Conservation (phyloP, 2,329 filamentous ascomycete genomes). For the Alternaria sp. region DNA sequence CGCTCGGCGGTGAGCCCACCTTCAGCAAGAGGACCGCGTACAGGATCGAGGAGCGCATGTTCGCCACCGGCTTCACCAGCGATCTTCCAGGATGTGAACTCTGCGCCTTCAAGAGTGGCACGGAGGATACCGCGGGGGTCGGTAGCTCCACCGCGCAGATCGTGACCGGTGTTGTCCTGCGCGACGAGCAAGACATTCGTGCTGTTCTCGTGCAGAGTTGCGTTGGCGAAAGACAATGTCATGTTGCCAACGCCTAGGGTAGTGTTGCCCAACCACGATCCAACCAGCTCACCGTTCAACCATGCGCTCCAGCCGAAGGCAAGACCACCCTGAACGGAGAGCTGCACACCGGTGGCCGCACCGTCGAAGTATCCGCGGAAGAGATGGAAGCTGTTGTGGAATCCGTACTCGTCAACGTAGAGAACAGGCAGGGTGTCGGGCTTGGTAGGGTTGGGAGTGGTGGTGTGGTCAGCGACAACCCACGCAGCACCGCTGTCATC, state of each 20-base stretch:
- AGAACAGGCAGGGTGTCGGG: conserved; percentile 50
- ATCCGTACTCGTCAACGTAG: conserved; percentile 52
- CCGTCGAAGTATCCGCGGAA: conserved; percentile 52
- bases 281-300: conserved; percentile 64
- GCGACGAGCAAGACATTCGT: conserved; percentile 62
- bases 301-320: conserved; percentile 65
- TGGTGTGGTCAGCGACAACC: conserved; percentile 48
- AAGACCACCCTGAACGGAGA: conserved; percentile 61
- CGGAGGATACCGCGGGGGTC: conserved; percentile 61
- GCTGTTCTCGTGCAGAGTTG: conserved; percentile 49
- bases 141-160: conserved; percentile 57
- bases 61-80: conserved; percentile 64
- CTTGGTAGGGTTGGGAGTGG: conserved; percentile 48
- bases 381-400: conserved; percentile 51
- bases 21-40: conserved; percentile 64
- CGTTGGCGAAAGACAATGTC: conserved; percentile 60
- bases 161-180: conserved; percentile 67
- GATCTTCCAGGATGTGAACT: conserved; percentile 64
- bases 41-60: conserved; percentile 57
- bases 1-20: conserved; percentile 66
- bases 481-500: conserved; percentile 53
- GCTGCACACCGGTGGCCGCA: conserved; percentile 52
- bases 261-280: conserved; percentile 61
- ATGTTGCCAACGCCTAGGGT: conserved; percentile 45
- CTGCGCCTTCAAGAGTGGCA: conserved; percentile 55